Percentiles rank a stretch among this genome's conserved stretches.
Conservation (phyloP, 2,329 filamentous ascomycete species). For the Aphanocladium album region DNA sequence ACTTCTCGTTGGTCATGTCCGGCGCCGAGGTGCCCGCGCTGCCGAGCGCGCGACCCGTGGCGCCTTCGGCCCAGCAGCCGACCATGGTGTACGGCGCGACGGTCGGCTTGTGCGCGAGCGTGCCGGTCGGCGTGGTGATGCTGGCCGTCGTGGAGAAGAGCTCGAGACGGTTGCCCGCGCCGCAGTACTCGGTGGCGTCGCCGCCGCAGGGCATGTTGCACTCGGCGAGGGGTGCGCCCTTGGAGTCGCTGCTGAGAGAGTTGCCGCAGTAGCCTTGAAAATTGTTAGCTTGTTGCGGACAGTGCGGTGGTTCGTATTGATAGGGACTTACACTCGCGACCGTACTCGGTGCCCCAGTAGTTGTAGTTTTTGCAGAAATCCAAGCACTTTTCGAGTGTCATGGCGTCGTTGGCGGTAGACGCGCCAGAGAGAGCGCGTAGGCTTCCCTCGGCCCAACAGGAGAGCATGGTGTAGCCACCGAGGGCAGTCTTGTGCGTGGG, state of each 20-base stretch:
- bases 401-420: conserved; percentile 39
- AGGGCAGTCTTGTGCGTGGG: conserved; percentile 34
- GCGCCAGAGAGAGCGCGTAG: conserved; percentile 39
- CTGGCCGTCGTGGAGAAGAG: conserved; percentile 38
- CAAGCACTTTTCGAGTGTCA: conserved; percentile 46
- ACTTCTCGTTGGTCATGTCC: conserved; percentile 30
- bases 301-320: not conserved
- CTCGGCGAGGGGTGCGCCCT: conserved; percentile 25
- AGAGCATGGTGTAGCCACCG: conserved; percentile 40
- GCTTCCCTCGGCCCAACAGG: conserved; percentile 44
- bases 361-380: conserved; percentile 40
- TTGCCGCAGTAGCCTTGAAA: conserved; percentile 43
- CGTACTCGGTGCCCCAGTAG: conserved; percentile 49
- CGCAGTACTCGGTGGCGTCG: conserved; percentile 37
- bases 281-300: not conserved
- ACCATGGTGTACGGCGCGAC: conserved; percentile 28
- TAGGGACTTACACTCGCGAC: conserved; percentile 40
- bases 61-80: conserved; percentile 38
- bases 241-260: conserved; percentile 26
- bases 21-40: conserved; percentile 20
- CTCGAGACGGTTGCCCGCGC: conserved; percentile 38
- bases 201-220: conserved; percentile 39
- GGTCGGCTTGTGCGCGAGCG: conserved; percentile 25
- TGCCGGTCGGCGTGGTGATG: conserved; percentile 20
- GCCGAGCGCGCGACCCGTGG: conserved; percentile 30